Base-by-base conservation (phyloP, 83 land plant species). In the Diphasiastrum complanatum region DNA sequence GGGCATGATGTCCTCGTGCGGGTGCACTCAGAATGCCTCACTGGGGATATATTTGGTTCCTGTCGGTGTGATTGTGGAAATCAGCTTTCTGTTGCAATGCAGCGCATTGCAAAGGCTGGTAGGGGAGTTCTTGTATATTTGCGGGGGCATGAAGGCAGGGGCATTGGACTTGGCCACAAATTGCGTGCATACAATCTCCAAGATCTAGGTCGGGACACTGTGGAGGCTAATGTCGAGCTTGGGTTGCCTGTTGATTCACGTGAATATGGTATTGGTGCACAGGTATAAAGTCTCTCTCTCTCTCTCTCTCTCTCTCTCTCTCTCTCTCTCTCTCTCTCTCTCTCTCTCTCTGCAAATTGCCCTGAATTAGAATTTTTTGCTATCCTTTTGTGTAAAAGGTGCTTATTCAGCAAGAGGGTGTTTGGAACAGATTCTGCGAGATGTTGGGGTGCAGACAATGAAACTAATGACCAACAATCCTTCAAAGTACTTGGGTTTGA, bases 201-300 rank as follows among this genome's bases (percentile, higher is more conserved):
- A 55, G 99, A 95, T 73, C 79, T 66, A 63, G 99, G 99, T 4
- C 80, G 83, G 74, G 99, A 95, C 63, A 95, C 99, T 10, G 99
- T 95, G 23, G 96, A 95, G 73, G 99, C 99, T 33, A 95, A 95
- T 74, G 83, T 83, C 51, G 89, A 95, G 31, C 78, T 95, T 52
- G 99, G 99, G 25, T 67, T 95, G 70, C 99, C 99, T 47, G 83
- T 95, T 51, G 99, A 95, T 65, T 95, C 99, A 23, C 76, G 99
- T n/a, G 99, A 95, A 65, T 95, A 95, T 77, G 99, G 97, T 3
- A 89, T 86, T 65, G 91, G 99, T 67, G 99, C 99, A 53, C 97
- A 95, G 96, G 99, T 95, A 80, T 61, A 29, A n/a, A 41, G 40
- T 51, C 51, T 18, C 36, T 45, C 40, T 18, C 25, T 33, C 23